Conservation (phyloP, 2,329 filamentous ascomycete genomes). For the Aureobasidium sp. region DNA sequence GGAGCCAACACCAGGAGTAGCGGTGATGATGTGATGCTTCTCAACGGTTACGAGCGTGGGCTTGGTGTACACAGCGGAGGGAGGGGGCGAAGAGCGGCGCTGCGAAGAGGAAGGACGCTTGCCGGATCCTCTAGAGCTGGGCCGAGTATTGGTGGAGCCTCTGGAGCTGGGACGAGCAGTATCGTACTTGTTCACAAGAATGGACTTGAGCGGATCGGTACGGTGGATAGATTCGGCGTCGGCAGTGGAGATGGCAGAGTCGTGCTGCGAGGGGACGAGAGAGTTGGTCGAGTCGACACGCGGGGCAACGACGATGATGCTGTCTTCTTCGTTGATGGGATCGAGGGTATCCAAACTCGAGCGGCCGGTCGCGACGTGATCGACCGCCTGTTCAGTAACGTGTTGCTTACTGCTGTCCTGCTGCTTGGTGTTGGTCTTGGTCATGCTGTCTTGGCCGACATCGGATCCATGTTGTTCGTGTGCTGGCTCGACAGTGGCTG, state of each 20-base stretch:
- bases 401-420: conserved; percentile 1
- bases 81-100: conserved; percentile 20
- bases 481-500: conserved; percentile 12
- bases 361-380: conserved; percentile 13
- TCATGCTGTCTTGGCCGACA: conserved; percentile 24
- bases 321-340: conserved; percentile 29
- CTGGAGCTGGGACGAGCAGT: conserved; percentile 20
- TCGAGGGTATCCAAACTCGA: conserved; percentile 27
- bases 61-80: conserved; percentile 17
- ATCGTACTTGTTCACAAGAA: conserved; percentile 26
- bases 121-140: conserved; percentile 23
- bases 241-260: conserved; percentile 6
- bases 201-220: conserved; percentile 24
- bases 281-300: background rate
- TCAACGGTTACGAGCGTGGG: conserved; percentile 18
- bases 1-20: conserved; percentile 20
- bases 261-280: conserved; percentile 10
- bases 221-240: conserved; percentile 18
- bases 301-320: background rate
- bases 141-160: conserved; percentile 12
- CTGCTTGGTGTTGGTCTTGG: conserved; percentile 11
- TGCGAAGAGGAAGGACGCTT: conserved; percentile 21
- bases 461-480: conserved; percentile 22
- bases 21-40: conserved; percentile 19
- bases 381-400: background rate